phyloP scores from a whole-genome alignment of 225 moss, liverwort and hornwort genomes.

The Anthoceros angustus region DNA sequence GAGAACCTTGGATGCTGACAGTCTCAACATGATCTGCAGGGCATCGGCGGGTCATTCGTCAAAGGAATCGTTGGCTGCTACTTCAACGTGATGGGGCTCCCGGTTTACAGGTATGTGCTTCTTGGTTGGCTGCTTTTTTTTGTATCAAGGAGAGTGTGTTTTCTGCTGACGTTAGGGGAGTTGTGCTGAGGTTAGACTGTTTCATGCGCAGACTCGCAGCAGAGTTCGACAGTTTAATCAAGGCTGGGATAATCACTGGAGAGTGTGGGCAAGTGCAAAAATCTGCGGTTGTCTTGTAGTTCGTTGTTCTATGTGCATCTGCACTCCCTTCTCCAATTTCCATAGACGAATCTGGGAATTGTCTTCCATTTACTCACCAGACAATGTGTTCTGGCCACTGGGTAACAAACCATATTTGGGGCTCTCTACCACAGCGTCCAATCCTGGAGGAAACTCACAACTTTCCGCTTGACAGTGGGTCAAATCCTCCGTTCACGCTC shows the following conservation, averaged over 20 bases:
- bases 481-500: not conserved
- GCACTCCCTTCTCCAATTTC: too few relatives aligned
- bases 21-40: conserved; percentile 19
- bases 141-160: not conserved
- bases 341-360: too few relatives aligned
- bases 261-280: not conserved
- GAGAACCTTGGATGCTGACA: not conserved
- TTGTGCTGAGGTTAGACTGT: not conserved
- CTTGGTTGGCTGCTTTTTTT: not conserved
- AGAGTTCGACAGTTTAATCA: conserved; percentile 10
- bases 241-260: conserved; percentile 6
- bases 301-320: too few relatives aligned
- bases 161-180: not conserved
- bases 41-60: conserved; percentile 85
- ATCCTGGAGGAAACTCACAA: too few relatives aligned
- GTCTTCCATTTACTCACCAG: too few relatives aligned
- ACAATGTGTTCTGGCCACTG: too few relatives aligned
- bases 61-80: conserved; percentile 84
- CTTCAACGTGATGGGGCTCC: conserved; percentile 98
- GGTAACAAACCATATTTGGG: too few relatives aligned
- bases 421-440: too few relatives aligned
- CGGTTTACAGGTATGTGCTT: conserved; percentile 51
- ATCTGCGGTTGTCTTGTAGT: not conserved
- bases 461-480: not conserved
- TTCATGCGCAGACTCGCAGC: conserved; percentile 7